These are phyloP conservation scores for Solanum pennellii DNA, from an alignment of 257 asterid species.

Conservation along the genomic window DNA sequence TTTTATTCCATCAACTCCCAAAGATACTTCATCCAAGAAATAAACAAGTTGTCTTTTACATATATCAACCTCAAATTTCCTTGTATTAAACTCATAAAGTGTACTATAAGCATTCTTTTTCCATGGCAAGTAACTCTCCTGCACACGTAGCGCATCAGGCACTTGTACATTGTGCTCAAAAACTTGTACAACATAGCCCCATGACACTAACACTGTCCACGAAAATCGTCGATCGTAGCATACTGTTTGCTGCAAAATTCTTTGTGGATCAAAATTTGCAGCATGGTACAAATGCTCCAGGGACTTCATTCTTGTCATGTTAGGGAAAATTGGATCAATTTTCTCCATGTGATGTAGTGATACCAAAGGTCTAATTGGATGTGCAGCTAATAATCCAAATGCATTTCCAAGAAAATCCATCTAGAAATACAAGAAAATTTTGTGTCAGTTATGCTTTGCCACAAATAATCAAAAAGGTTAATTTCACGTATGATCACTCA, in stretches of 20 bases:
- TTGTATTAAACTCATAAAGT: slow-evolving; percentile 47
- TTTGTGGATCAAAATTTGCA: slow-evolving; percentile 36
- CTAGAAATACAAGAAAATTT: slow-evolving; percentile 11
- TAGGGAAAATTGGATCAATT: slow-evolving; percentile 59
- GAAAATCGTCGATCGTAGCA: slow-evolving; percentile 41
- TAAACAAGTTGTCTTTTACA: slow-evolving; percentile 50
- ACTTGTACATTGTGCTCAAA: slow-evolving; percentile 43
- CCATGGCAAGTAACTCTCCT: slow-evolving; percentile 71
- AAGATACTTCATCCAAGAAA: slow-evolving; percentile 24
- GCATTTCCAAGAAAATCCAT: slow-evolving; percentile 66
- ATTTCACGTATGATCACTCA: neutral
- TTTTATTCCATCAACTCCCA: slow-evolving; percentile 20
- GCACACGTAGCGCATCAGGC: slow-evolving; percentile 39
- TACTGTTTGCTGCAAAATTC: slow-evolving; percentile 70
- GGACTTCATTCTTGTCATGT: slow-evolving; percentile 34
- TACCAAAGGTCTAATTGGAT: slow-evolving; percentile 47
- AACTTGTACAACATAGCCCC: slow-evolving; percentile 72
- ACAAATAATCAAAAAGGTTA: neutral
- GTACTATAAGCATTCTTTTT: slow-evolving; percentile 39
- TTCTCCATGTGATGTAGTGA: slow-evolving; percentile 82
- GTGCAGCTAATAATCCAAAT: slow-evolving; percentile 63
- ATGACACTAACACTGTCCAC: slow-evolving; percentile 50
- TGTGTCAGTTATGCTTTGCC: neutral
- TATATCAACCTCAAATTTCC: slow-evolving; percentile 34
- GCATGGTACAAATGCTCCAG: slow-evolving; percentile 50